These are phyloP conservation scores for Cyclotella baltica DNA, from an alignment of 108 stramenopile genomes.

Conservation along the genomic window DNA sequence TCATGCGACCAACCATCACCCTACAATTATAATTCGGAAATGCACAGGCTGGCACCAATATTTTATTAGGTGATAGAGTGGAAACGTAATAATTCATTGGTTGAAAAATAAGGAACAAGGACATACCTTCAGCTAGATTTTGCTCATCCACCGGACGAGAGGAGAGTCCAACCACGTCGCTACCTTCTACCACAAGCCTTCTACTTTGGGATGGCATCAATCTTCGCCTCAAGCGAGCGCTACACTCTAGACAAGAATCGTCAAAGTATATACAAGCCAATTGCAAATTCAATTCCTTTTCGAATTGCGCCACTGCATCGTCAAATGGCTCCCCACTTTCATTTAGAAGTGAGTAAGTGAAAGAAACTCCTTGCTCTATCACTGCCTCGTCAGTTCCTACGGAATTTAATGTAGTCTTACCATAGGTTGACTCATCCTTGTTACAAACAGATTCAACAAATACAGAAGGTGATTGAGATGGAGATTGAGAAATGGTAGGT, in stretches of 20 bases:
- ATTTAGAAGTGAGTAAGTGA: slow-evolving; percentile 36
- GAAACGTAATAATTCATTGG: background rate
- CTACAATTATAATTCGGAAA: slow-evolving; percentile 20
- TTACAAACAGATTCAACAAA: slow-evolving; percentile 28
- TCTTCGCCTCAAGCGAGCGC: slow-evolving; percentile 8
- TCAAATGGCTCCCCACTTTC: slow-evolving; percentile 7
- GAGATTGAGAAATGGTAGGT: slow-evolving; percentile 17
- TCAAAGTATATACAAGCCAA: slow-evolving; percentile 43
- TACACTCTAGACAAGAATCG: slow-evolving; percentile 43
- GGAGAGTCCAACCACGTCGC: slow-evolving; percentile 42
- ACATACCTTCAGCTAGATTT: slow-evolving; percentile 26
- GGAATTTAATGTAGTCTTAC: slow-evolving; percentile 12
- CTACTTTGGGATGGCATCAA: slow-evolving; percentile 1
- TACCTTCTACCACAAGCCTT: slow-evolving; percentile 27
- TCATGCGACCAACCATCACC: slow-evolving; percentile 46
- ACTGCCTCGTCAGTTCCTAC: slow-evolving; percentile 7
- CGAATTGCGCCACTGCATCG: slow-evolving; percentile 35
- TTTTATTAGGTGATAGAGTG: background rate
- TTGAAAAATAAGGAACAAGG: background rate
- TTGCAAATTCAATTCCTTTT: slow-evolving; percentile 37
- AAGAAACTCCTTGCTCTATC: slow-evolving; percentile 9
- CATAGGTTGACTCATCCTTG: slow-evolving; percentile 44
- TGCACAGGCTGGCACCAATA: slow-evolving; percentile 16
- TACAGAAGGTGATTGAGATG: slow-evolving; percentile 2
- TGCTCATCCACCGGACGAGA: slow-evolving; percentile 35